A percentile compares a stretch with the other conserved stretches of the same genome.
phyloP scores from a whole-genome alignment of 495 filamentous ascomycete species.

The Penicillium waksmanii region DNA sequence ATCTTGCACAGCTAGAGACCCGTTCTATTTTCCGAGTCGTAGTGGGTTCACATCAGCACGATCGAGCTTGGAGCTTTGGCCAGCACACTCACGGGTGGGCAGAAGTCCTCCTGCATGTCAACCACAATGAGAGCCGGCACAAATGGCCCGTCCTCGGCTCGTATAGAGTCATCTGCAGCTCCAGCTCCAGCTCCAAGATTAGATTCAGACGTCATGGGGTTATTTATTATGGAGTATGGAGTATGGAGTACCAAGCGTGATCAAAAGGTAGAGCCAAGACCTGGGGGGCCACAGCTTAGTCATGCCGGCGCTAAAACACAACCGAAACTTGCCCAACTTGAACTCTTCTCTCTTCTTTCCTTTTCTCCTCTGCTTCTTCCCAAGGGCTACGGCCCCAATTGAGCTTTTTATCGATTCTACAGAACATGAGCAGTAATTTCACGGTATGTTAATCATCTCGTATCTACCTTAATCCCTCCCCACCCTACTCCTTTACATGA shows the following conservation, averaged over 20 bases:
- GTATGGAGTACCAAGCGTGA: not conserved
- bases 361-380: constrained; percentile 14
- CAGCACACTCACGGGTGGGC: constrained; percentile 67
- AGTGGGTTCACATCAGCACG: constrained; percentile 18
- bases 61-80: constrained; percentile 11
- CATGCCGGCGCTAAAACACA: constrained; percentile 25
- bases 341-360: constrained; percentile 19
- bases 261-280: not conserved
- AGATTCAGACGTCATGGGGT: not conserved
- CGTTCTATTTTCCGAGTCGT: constrained; percentile 57
- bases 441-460: constrained; percentile 38
- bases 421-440: constrained; percentile 38
- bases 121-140: constrained; percentile 68
- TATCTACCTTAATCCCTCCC: constrained; percentile 10
- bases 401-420: constrained; percentile 10
- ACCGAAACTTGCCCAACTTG: constrained; percentile 20
- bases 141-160: constrained; percentile 10
- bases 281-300: constrained; percentile 28
- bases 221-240: not conserved
- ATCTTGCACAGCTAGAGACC: constrained; percentile 74
- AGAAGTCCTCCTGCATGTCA: constrained; percentile 97
- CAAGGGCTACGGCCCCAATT: constrained; percentile 47
- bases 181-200: not conserved
- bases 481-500: constrained; percentile 45
- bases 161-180: not conserved